Percentiles rank a stretch among this genome's conserved stretches.
These are phyloP conservation scores for Monosporascus sp. DNA, from an alignment of 2,329 filamentous ascomycete species.

Conservation along the genomic window DNA sequence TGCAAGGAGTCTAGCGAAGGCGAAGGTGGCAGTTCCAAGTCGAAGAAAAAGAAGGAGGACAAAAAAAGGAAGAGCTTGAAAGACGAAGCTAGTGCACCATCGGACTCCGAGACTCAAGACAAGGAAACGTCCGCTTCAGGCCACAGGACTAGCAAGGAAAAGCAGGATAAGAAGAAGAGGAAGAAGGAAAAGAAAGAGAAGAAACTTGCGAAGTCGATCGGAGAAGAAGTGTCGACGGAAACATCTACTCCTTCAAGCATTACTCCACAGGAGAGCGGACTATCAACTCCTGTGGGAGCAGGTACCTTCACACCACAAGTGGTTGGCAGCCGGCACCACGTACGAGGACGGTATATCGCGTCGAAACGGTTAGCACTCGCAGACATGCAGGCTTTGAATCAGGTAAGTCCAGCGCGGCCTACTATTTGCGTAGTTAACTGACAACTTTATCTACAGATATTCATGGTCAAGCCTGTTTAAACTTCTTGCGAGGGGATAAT, in stretches of 20 bases:
- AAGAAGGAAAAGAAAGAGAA: slow-evolving; percentile 35
- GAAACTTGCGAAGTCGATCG: slow-evolving; percentile 40
- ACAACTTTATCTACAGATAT: slow-evolving; percentile 23
- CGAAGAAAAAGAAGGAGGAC: slow-evolving; percentile 19
- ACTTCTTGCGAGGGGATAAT: too few relatives aligned
- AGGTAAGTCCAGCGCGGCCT: slow-evolving; percentile 48
- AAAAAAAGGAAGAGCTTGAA: slow-evolving; percentile 27
- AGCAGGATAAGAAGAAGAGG: slow-evolving; percentile 45
- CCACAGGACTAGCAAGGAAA: slow-evolving; percentile 16
- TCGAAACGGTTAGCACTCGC: slow-evolving; percentile 81
- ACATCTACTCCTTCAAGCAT: slow-evolving; percentile 15
- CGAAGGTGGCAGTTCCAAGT: slow-evolving; percentile 10
- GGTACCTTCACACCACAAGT: slow-evolving; percentile 42
- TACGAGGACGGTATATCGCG: slow-evolving; percentile 77
- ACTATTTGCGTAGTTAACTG: background rate
- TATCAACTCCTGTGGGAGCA: slow-evolving; percentile 34
- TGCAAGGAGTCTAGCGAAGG: slow-evolving; percentile 18
- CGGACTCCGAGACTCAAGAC: slow-evolving; percentile 22
- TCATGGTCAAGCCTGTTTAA: slow-evolving; percentile 29
- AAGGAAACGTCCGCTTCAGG: slow-evolving; percentile 8
- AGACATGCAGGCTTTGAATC: slow-evolving; percentile 77
- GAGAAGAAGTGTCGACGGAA: slow-evolving; percentile 17
- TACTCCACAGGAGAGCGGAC: slow-evolving; percentile 28
- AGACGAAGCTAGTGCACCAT: slow-evolving; percentile 29
- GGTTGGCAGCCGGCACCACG: slow-evolving; percentile 61